Percentiles rank a stretch among this genome's conserved stretches.
Conservation (phyloP, 2,329 filamentous ascomycete genomes). For the Cordyceps militaris region DNA sequence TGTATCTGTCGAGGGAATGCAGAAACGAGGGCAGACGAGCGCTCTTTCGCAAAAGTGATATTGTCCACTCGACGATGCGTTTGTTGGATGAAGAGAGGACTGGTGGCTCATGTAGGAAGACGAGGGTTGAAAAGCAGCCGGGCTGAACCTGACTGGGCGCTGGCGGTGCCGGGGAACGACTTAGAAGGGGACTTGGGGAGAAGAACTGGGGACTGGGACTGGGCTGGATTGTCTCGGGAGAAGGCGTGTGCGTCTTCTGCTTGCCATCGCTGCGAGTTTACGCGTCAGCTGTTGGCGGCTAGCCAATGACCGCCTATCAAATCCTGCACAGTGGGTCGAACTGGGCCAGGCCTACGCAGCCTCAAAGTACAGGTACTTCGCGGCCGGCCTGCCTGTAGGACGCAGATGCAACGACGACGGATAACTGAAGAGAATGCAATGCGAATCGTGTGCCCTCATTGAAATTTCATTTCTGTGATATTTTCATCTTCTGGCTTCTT, state of each 20-base stretch:
- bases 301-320: conserved; percentile 19
- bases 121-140: conserved; percentile 9
- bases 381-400: neutral
- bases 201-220: neutral
- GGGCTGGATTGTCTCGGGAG: conserved; percentile 11
- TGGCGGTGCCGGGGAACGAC: neutral
- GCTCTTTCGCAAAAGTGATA: conserved; percentile 4
- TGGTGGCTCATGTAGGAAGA: neutral
- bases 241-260: conserved; percentile 13
- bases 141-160: neutral
- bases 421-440: neutral
- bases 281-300: conserved; percentile 25
- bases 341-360: conserved; percentile 12
- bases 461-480: too few relatives aligned
- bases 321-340: conserved; percentile 4
- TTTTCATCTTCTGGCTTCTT: too few relatives aligned
- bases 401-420: neutral
- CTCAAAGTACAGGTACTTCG: conserved; percentile 11
- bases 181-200: neutral
- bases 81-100: conserved; percentile 9
- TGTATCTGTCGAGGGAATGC: neutral
- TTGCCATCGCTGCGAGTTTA: conserved; percentile 19
- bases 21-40: conserved; percentile 1
- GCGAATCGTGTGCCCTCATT: too few relatives aligned
- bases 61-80: conserved; percentile 9